These are phyloP conservation scores for Diaporthe aspalathi DNA, from an alignment of 2,329 filamentous ascomycete species.

Conservation along the genomic window DNA sequence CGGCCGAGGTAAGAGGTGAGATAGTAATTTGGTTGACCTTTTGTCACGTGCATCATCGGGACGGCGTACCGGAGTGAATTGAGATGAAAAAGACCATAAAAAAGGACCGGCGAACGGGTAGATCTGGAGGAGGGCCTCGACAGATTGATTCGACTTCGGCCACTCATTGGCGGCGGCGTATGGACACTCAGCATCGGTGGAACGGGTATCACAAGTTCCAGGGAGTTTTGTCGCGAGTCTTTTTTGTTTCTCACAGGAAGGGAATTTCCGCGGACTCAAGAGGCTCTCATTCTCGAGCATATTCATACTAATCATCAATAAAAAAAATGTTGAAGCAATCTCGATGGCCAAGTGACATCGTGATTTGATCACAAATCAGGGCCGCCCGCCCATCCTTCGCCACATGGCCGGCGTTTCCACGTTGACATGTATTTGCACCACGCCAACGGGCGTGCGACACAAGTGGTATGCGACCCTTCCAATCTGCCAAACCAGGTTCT, in stretches of 20 bases:
- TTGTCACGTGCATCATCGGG: conserved; percentile 30
- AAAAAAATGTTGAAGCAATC: conserved; percentile 15
- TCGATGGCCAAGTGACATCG: conserved; percentile 13
- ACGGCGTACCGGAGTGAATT: conserved; percentile 34
- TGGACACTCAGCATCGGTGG: conserved; percentile 14
- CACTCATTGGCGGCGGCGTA: conserved; percentile 23
- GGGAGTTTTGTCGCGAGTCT: conserved; percentile 7
- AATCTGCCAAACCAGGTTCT: background rate
- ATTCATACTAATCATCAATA: conserved; percentile 27
- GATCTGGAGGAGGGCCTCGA: conserved; percentile 1
- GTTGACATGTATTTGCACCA: background rate
- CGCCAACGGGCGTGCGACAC: background rate
- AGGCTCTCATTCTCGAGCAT: conserved; percentile 1
- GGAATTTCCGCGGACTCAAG: background rate
- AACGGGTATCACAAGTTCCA: conserved; percentile 5
- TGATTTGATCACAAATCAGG: conserved; percentile 27
- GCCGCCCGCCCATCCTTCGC: background rate
- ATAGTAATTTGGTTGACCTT: conserved; percentile 1
- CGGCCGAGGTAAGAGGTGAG: conserved; percentile 5
- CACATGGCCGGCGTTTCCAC: background rate
- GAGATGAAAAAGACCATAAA: conserved; percentile 13
- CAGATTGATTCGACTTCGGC: conserved; percentile 31
- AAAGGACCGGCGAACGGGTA: background rate
- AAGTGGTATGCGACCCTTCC: background rate
- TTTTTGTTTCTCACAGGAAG: background rate